Conservation (phyloP, 2,329 filamentous ascomycete species). For the Diaporthe eres region DNA sequence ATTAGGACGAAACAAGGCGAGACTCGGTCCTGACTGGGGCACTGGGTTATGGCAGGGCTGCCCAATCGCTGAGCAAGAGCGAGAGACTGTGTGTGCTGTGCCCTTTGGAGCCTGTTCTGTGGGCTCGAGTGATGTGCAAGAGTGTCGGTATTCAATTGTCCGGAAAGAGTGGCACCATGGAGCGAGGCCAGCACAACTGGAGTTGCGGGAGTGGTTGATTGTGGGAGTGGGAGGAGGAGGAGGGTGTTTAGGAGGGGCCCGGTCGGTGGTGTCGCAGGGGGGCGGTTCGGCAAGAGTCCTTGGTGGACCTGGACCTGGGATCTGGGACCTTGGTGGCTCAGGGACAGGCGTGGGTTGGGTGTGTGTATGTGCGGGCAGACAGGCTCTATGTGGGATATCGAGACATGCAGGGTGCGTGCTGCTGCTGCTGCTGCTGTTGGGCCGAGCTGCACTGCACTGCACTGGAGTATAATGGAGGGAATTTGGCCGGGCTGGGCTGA, state of each 20-base stretch:
- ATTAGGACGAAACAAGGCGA: constrained; percentile 36
- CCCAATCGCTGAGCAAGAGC: constrained; percentile 18
- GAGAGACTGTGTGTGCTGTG: background rate
- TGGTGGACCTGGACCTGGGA: constrained; percentile 18
- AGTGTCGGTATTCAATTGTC: constrained; percentile 21
- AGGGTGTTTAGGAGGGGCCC: constrained; percentile 29
- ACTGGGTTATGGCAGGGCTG: constrained; percentile 12
- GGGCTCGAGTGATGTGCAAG: constrained; percentile 21
- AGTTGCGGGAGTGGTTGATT: constrained; percentile 20
- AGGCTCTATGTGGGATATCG: constrained; percentile 13
- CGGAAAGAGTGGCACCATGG: constrained; percentile 31
- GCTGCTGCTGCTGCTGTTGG: background rate
- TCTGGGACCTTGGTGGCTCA: constrained; percentile 19
- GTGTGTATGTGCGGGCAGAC: background rate
- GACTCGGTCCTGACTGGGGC: constrained; percentile 28
- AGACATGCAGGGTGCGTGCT: constrained; percentile 18
- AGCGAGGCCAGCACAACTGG: constrained; percentile 21
- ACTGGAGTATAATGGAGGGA: background rate
- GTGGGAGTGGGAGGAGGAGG: constrained; percentile 2
- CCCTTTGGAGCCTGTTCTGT: constrained; percentile 1
- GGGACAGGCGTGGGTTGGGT: constrained; percentile 27
- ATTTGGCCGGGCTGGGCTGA: background rate
- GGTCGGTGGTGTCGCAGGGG: constrained; percentile 23
- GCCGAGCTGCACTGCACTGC: constrained; percentile 1
- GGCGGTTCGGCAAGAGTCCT: constrained; percentile 31